Base-by-base conservation (phyloP, 192 early-diverging fungal species). In the Podila epicladia region DNA sequence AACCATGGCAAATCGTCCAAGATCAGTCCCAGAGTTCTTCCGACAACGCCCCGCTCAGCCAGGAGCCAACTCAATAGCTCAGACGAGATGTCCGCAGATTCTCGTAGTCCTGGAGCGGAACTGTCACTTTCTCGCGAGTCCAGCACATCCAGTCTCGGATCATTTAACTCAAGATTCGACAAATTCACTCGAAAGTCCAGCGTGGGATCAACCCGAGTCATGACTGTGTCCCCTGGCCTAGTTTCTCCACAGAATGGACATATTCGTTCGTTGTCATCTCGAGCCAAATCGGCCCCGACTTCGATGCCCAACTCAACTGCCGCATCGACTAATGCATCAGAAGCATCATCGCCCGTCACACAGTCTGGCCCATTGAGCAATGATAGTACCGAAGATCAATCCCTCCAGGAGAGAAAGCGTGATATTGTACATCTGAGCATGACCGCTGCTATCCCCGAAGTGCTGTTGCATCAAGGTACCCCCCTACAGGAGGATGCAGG, bases 121-220 rank as follows among this genome's bases (percentile, higher is more conserved):
- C 24, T 7, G 26, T 45, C 65, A 1, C 58, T 79, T 15, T 79
- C 76, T 4, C 64, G 76, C 9, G 50, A 72, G 7, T 79, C 76
- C 1, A 79, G 76, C 22, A 48, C 53, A 29, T 80, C 77, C 28
- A 80, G 77, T 55, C 26, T 73, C 4, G 63, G 67, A 5, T 80
- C 77, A 6, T 69, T 80, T 9, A 80, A 35, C 4, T 48, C 45
- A 1, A 31, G 59, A 2, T 64, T 73, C 33, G 77, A 80, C 7
- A 62, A 9, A 17, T 26, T 58, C 1, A 60, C 66, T 50, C 41
- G 62, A 20, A 72, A 69, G 57, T 72, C 77, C 19, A 80, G 77
- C 35, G 58, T 63, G 28, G 77, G 71, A 37, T 80, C 77, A 6
- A 69, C 65, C 8, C 49, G 71, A 15, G 65, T 80, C 7, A 48